Evolutionary conservation across 2,329 filamentous ascomycete species (phyloP), one percentile per base, ranked within the genome.

Genomic region (Pyrenophora teres): DNA sequence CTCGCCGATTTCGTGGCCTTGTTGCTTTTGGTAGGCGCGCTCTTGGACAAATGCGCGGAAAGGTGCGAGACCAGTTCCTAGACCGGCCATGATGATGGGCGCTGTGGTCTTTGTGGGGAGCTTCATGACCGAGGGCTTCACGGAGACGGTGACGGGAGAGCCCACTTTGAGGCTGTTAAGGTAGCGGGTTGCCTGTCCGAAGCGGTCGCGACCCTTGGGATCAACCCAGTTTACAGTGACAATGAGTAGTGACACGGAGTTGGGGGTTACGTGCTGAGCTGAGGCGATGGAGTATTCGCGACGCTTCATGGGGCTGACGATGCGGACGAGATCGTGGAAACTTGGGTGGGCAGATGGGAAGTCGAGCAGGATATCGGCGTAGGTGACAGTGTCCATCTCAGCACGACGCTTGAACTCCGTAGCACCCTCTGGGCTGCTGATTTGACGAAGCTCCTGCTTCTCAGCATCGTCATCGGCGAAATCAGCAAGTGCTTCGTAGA

Each of bases 111-210:
- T 88, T 55, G 83, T 78, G 4, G 94, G 94, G n/a, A 99, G 84
- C 79, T 97, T 99, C 94, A 99, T 99, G 62, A 97, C 94, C 19
- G 92, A 97, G 0, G 94, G 91, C 81, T 99, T 99, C 74, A 99
- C 92, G 30, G 90, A 96, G 52, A 91, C 94, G 2, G 92, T 96
- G 58, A 99, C 86, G 30, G 87, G 80, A 32, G 89, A 79, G 44
- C 94, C 94, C 10, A 90, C 79, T 10, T 83, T 81, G 31, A 99
- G 87, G 23, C 80, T 74, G 75, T 87, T 88, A 60, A 99, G 86
- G 80, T 95, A 99, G 61, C 88, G 88, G 9, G 93, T 97, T 6
- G 94, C 93, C 74, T 97, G 92, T 46, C 94, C 94, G 71, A 90
- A 93, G 64, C 94, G 92, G 66, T 89, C 88, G 70, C 92, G 90